Evolutionary conservation across 805 yeast genomes (phyloP).

Genomic region (Pichia occidentalis): DNA sequence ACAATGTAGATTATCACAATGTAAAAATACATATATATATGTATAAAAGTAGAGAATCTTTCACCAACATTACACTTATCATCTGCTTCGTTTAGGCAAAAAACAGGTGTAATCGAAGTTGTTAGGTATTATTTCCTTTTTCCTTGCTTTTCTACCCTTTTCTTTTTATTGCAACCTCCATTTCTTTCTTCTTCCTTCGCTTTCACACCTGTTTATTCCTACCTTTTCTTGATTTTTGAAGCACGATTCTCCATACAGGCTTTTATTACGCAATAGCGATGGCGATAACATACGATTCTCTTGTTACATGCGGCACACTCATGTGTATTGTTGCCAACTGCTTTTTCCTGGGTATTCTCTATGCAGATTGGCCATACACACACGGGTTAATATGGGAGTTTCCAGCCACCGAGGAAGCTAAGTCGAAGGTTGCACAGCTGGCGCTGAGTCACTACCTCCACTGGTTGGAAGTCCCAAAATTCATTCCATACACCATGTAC

Average conservation of each 20-base stretch:
- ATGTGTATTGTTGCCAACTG: conserved; percentile 42
- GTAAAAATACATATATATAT: too few relatives aligned
- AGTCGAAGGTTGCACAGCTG: conserved; percentile 29
- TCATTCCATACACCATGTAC: conserved; percentile 58
- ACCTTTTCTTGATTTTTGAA: too few relatives aligned
- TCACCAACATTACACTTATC: too few relatives aligned
- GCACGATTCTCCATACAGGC: not conserved
- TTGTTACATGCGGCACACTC: conserved; percentile 30
- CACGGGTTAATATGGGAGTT: conserved; percentile 63
- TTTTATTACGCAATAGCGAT: not conserved
- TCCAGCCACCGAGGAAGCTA: conserved; percentile 44
- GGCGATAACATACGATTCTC: conserved; percentile 27
- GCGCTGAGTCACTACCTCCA: conserved; percentile 69
- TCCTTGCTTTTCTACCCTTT: too few relatives aligned
- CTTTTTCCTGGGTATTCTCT: conserved; percentile 74
- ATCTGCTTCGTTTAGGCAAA: too few relatives aligned
- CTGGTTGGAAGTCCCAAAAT: conserved; percentile 62
- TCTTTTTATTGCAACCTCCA: too few relatives aligned
- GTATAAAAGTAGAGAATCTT: too few relatives aligned
- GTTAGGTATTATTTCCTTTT: too few relatives aligned
- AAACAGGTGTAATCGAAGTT: too few relatives aligned
- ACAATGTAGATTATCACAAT: too few relatives aligned
- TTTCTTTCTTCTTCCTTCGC: too few relatives aligned
- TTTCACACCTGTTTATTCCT: too few relatives aligned
- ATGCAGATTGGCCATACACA: conserved; percentile 78